A percentile compares a stretch with the other conserved stretches of the same genome.
phyloP scores from a whole-genome alignment of 2,329 filamentous ascomycete species.

The Fusarium concolor region DNA sequence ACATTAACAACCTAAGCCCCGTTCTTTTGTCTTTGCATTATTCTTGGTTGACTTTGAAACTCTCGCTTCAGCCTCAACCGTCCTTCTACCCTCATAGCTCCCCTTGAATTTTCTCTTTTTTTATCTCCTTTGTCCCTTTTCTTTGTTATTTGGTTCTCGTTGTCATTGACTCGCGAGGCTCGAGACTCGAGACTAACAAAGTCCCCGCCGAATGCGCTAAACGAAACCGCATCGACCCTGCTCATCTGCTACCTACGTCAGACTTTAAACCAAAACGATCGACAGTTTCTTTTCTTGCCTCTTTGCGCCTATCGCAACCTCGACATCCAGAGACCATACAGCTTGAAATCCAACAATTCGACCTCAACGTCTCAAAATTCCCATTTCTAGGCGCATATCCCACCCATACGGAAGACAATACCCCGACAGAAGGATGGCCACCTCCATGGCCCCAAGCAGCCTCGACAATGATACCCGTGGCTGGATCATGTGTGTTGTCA shows the following conservation, averaged over 20 bases:
- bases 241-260: slow-evolving; percentile 43
- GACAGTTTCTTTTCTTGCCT: slow-evolving; percentile 23
- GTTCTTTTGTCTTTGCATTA: slow-evolving; percentile 4
- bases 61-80: neutral
- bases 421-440: slow-evolving; percentile 45
- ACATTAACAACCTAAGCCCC: slow-evolving; percentile 12
- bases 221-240: slow-evolving; percentile 29
- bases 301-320: slow-evolving; percentile 21
- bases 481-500: slow-evolving; percentile 93
- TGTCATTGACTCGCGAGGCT: slow-evolving; percentile 10
- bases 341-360: neutral
- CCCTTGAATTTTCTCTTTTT: neutral
- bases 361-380: neutral
- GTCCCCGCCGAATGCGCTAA: slow-evolving; percentile 36
- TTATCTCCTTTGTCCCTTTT: slow-evolving; percentile 1
- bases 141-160: neutral
- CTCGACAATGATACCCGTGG: slow-evolving; percentile 86
- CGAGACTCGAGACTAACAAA: neutral
- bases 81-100: neutral
- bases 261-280: slow-evolving; percentile 32
- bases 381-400: neutral
- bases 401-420: slow-evolving; percentile 12
- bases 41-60: neutral
- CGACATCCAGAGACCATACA: neutral
- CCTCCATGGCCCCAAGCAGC: slow-evolving; percentile 52